Percentiles rank a stretch among this genome's conserved stretches.
These are phyloP conservation scores for Boletus rufocinnamomeus DNA, from an alignment of 768 basidiomycete species.

Conservation along the genomic window DNA sequence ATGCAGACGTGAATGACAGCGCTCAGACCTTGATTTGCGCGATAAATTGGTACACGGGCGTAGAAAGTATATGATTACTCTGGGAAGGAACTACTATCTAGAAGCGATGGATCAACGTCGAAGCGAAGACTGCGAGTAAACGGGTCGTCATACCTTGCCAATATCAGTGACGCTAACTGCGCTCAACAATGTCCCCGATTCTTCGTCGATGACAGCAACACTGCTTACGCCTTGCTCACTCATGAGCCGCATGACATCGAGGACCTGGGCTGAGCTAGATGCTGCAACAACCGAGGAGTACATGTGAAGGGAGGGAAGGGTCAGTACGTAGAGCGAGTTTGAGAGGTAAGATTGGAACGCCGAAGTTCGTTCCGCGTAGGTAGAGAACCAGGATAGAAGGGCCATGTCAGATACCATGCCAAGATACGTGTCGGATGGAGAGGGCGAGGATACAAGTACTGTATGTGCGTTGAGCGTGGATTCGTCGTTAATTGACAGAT, in stretches of 20 bases:
- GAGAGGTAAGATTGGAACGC: constrained; percentile 43
- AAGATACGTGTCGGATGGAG: constrained; percentile 49
- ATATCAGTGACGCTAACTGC: constrained; percentile 84
- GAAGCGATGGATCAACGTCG: background rate
- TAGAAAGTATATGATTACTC: constrained; percentile 74
- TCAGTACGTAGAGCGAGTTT: constrained; percentile 55
- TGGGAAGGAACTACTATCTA: constrained; percentile 80
- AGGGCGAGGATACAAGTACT: constrained; percentile 59
- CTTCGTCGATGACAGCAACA: constrained; percentile 73
- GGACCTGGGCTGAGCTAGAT: constrained; percentile 58
- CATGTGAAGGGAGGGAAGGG: constrained; percentile 66
- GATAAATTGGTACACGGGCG: constrained; percentile 69
- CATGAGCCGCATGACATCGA: constrained; percentile 86
- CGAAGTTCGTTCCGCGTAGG: constrained; percentile 47
- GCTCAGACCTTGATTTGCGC: constrained; percentile 64
- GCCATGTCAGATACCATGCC: constrained; percentile 77
- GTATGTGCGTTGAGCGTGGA: constrained; percentile 3
- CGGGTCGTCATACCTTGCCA: constrained; percentile 53
- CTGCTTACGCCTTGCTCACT: constrained; percentile 85
- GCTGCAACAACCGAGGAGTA: constrained; percentile 64
- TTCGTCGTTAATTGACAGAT: background rate
- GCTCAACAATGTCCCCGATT: constrained; percentile 61
- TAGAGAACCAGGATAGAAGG: constrained; percentile 68
- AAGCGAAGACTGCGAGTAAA: background rate
- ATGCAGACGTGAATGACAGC: background rate